A percentile compares a stretch with the other conserved stretches of the same genome.
Conservation (phyloP, 2,329 filamentous ascomycete species). For the Colletotrichum caudatum region DNA sequence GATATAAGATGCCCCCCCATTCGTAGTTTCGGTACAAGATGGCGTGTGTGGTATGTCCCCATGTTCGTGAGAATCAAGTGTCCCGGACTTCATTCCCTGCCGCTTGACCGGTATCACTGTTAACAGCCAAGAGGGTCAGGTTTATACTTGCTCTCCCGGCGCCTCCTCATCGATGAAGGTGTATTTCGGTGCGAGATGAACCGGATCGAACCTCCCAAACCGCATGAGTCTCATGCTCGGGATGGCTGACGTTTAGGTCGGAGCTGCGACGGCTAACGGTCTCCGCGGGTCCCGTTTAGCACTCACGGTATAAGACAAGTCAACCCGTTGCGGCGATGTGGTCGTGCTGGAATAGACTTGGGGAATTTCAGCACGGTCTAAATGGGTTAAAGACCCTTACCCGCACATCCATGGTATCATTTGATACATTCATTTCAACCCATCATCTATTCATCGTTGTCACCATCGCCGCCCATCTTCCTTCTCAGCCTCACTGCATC, state of each 20-base stretch:
- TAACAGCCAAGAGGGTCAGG: background rate
- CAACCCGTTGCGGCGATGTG: background rate
- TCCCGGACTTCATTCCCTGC: background rate
- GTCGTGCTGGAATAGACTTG: background rate
- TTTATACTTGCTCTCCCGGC: background rate
- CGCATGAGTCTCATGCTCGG: background rate
- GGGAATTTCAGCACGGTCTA: background rate
- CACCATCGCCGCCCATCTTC: constrained; percentile 42
- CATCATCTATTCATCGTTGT: constrained; percentile 40
- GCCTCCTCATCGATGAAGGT: background rate
- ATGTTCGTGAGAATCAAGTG: background rate
- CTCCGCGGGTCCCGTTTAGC: background rate
- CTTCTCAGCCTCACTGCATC: constrained; percentile 39
- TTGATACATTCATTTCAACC: constrained; percentile 31
- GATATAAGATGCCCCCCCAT: background rate
- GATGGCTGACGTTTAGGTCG: background rate
- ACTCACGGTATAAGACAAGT: background rate
- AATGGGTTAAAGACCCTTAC: no score
- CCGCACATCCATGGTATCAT: constrained; percentile 29
- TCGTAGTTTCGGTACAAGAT: background rate
- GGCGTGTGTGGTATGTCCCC: background rate
- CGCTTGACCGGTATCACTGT: background rate
- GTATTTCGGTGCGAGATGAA: background rate
- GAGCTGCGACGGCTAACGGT: background rate
- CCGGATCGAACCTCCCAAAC: background rate